phyloP scores from a whole-genome alignment of 257 asterid genomes.

The Solanum paucissectum region DNA sequence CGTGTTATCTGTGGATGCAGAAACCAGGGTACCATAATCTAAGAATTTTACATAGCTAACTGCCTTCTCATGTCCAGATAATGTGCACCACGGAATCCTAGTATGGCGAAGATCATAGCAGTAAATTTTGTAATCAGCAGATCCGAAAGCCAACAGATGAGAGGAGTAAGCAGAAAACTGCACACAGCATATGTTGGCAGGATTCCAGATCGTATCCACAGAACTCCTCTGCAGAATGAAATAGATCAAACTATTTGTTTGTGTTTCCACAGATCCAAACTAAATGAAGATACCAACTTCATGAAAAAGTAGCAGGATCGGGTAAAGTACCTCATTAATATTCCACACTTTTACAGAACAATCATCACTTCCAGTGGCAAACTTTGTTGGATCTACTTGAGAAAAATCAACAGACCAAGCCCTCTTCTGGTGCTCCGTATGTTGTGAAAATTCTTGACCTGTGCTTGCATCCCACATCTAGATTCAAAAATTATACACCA shows the following conservation, averaged over 20 bases:
- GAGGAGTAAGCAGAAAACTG: conserved; percentile 40
- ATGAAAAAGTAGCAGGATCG: background rate
- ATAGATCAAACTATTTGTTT: background rate
- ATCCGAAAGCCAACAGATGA: conserved; percentile 38
- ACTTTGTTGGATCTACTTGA: conserved; percentile 33
- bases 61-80: conserved; percentile 36
- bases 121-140: conserved; percentile 31
- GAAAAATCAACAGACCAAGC: conserved; percentile 72
- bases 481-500: background rate
- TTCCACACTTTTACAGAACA: conserved; percentile 51
- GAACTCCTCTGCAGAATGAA: conserved; percentile 22
- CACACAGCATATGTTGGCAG: conserved; percentile 42
- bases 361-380: conserved; percentile 71
- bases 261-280: background rate
- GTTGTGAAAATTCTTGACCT: conserved; percentile 24
- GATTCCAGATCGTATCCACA: conserved; percentile 21
- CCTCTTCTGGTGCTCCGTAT: conserved; percentile 25
- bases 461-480: conserved; percentile 47
- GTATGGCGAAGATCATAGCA: conserved; percentile 41
- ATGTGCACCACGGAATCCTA: conserved; percentile 43
- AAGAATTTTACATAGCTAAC: conserved; percentile 46
- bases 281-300: background rate
- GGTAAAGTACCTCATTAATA: conserved; percentile 34
- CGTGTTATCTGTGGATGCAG: conserved; percentile 43
- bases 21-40: conserved; percentile 35